These are phyloP conservation scores for Kwoniella pini DNA, from an alignment of 768 basidiomycete genomes.

Conservation along the genomic window DNA sequence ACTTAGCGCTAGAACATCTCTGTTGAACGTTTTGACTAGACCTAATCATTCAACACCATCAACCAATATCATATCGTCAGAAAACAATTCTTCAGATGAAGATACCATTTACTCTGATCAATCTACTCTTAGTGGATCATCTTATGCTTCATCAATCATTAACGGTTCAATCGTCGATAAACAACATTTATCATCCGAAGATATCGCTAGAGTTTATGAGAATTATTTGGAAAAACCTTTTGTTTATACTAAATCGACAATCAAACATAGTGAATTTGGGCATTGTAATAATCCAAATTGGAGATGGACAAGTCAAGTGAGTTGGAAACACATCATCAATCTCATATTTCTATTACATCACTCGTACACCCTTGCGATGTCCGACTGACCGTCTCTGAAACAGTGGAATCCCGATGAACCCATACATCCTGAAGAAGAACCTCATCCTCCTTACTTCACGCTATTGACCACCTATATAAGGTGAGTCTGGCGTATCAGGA, in stretches of 20 bases:
- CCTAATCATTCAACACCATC: conserved; percentile 24
- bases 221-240: conserved; percentile 48
- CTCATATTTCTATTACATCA: too few relatives aligned
- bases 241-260: conserved; percentile 42
- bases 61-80: conserved; percentile 12
- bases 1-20: conserved; percentile 36
- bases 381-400: neutral
- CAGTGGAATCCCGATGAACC: conserved; percentile 53
- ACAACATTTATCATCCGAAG: conserved; percentile 22
- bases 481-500: conserved; percentile 12
- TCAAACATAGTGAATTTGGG: conserved; percentile 79
- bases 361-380: too few relatives aligned
- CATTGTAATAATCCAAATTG: conserved; percentile 76
- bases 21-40: conserved; percentile 46
- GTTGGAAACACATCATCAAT: conserved; percentile 11
- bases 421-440: conserved; percentile 58
- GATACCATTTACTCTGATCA: conserved; percentile 39
- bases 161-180: conserved; percentile 8
- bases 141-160: conserved; percentile 35
- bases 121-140: conserved; percentile 25
- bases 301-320: conserved; percentile 58
- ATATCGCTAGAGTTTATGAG: conserved; percentile 38
- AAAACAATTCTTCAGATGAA: conserved; percentile 25
- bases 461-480: conserved; percentile 82
- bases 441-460: conserved; percentile 90